Base-by-base conservation (phyloP, 129 eudicot species). In the Flaveria robusta region DNA sequence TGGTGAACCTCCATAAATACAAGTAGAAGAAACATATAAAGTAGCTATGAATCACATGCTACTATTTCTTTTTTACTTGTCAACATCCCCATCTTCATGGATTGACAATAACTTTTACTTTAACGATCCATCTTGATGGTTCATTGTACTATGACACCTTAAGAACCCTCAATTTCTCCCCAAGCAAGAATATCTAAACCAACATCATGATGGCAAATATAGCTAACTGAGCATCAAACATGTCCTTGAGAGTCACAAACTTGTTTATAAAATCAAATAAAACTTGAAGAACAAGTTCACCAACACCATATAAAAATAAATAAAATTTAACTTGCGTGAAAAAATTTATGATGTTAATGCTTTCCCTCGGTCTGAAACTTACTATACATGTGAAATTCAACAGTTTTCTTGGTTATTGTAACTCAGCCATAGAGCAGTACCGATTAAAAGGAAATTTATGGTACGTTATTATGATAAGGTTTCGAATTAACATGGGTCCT, bases 31-130 rank as follows among this genome's bases (percentile, higher is more conserved):
- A 24, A 66, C 84, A 71, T 77, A 76, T 72, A 52, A 82, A 77
- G 82, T 64, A 23, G 69, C 72, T 76, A 55, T 70, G 77, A 75
- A 52, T 75, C 74, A 75, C 71, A 74, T 82, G 81, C 79, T 70
- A 37, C 45, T 42, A 64, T 70, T 62, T 78, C 47, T 73, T 76
- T 68, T 73, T 71, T 16, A 29, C 16, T 60, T 77, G 88, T 87
- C 91, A 76, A 72, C 85, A 84, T 87, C 88, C 72, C 79, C 78
- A 70, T 63, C 71, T 62, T 80, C 51, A 76, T 78, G 47, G 83
- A 37, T 72, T 70, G 85, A 63, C 70, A 49, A n/a, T 60, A 2
- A 18, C 23, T 41, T 72, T 79, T 51, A 64, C 73, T 79, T 41
- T 47, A 52, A 72, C 72, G 83, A 51, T 65, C 79, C 79, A 66